phyloP scores from a whole-genome alignment of 495 filamentous ascomycete species.

The Aspergillus sclerotiicarbonarius region DNA sequence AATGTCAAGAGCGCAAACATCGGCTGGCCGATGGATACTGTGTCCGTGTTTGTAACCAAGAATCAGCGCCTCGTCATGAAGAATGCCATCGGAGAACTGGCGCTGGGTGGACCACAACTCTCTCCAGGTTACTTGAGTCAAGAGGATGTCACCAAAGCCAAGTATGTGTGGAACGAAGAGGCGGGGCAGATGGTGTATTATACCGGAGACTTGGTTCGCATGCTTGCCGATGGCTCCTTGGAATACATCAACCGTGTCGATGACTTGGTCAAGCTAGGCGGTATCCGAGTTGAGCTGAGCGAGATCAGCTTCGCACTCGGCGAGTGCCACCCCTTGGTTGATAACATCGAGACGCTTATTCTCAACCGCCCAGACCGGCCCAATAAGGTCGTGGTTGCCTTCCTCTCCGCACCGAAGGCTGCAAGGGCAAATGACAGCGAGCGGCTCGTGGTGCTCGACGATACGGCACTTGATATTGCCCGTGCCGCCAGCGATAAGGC shows the following conservation, averaged over 20 bases:
- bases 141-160: slow-evolving; percentile 36
- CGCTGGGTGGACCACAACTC: slow-evolving; percentile 42
- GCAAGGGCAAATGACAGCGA: slow-evolving; percentile 2
- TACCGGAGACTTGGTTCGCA: slow-evolving; percentile 52
- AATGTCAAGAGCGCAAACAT: slow-evolving; percentile 34
- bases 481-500: slow-evolving; percentile 25
- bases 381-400: slow-evolving; percentile 33
- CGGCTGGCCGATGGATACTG: slow-evolving; percentile 32
- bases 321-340: slow-evolving; percentile 27
- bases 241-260: slow-evolving; percentile 40
- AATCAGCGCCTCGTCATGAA: slow-evolving; percentile 30
- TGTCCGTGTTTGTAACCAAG: slow-evolving; percentile 35
- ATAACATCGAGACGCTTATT: slow-evolving; percentile 30
- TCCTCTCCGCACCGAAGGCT: slow-evolving; percentile 26
- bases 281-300: slow-evolving; percentile 38
- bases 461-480: slow-evolving; percentile 21
- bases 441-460: slow-evolving; percentile 11
- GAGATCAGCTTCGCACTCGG: slow-evolving; percentile 36
- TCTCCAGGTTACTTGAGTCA: slow-evolving; percentile 46
- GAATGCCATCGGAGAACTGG: slow-evolving; percentile 43
- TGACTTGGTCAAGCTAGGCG: slow-evolving; percentile 38
- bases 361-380: slow-evolving; percentile 31
- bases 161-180: slow-evolving; percentile 37
- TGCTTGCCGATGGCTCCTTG: slow-evolving; percentile 41
- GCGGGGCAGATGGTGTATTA: slow-evolving; percentile 38